Base-by-base conservation (phyloP, 306 rosid genomes). In the Rubus idaeus region DNA sequence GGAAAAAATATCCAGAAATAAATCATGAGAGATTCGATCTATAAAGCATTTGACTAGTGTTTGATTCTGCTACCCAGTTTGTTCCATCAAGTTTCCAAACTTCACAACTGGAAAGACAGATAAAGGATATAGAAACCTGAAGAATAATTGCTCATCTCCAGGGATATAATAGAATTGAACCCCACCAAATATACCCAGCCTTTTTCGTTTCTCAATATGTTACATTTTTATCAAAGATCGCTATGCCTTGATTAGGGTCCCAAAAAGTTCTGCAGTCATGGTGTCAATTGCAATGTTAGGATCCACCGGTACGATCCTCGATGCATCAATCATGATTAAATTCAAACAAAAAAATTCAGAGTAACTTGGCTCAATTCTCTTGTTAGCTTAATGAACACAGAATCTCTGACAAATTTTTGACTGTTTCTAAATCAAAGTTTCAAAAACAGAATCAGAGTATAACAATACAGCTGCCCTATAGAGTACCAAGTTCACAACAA, bases 401-500 rank as follows among this genome's bases (percentile, higher is more conserved):
- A 0, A 63, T 63, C 10, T 39, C 63, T 71, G 20, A 63, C 52
- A 26, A 26, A 57, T 13, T 2, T 35, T 23, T 3, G 61, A 67
- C 78, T 50, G 57, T 77, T 82, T 77, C 78, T 44, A 82, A 55
- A 46, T 11, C 37, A 6, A 74, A 74, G 11, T 39, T 17, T 55
- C 10, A 40, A 23, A 41, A 66, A 11, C 12, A 44, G 40, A 78
- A 13, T 35, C 73, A 40, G 6, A 42, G 68, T 56, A 65, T 35
- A 72, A 71, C 63, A 17, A 58, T 60, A 49, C 82, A 56, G 45
- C 67, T 57, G 79, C 76, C 79, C 68, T 53, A 63, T 52, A 53
- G 50, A n/a, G 37, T 39, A 75, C 74, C 39, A 63, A 62, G 68
- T 81, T 70, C 73, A 39, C 73, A 81, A 53, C 46, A 56, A 40